phyloP scores from a whole-genome alignment of 768 basidiomycete species.

The Boletus speciosus region DNA sequence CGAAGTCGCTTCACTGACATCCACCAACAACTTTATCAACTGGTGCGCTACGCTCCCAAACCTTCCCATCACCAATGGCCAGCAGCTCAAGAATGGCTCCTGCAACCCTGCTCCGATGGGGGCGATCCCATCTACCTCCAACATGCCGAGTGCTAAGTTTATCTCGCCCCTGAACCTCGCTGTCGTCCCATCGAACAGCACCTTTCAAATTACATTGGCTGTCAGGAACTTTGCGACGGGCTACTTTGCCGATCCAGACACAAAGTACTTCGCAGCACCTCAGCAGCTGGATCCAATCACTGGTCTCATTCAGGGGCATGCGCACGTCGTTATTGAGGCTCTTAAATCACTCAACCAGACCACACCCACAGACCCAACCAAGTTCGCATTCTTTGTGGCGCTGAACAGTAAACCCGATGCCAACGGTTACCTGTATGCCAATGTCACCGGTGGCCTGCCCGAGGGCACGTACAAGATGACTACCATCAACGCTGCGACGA shows the following conservation, averaged over 20 bases:
- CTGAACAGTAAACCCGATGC: slow-evolving; percentile 43
- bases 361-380: slow-evolving; percentile 43
- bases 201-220: slow-evolving; percentile 53
- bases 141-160: slow-evolving; percentile 58
- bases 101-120: slow-evolving; percentile 67
- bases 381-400: slow-evolving; percentile 59
- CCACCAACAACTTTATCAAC: slow-evolving; percentile 75
- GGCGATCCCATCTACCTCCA: slow-evolving; percentile 44
- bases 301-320: slow-evolving; percentile 58
- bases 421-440: slow-evolving; percentile 43
- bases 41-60: slow-evolving; percentile 48
- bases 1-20: slow-evolving; percentile 55
- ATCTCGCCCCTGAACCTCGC: slow-evolving; percentile 42
- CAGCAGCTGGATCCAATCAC: slow-evolving; percentile 41
- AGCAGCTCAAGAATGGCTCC: slow-evolving; percentile 48
- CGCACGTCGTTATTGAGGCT: slow-evolving; percentile 58
- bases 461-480: slow-evolving; percentile 49
- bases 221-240: slow-evolving; percentile 48
- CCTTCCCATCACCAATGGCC: slow-evolving; percentile 59
- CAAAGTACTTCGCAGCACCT: slow-evolving; percentile 56
- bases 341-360: slow-evolving; percentile 48
- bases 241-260: slow-evolving; percentile 52
- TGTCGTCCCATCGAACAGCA: slow-evolving; percentile 39
- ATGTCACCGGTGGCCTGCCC: slow-evolving; percentile 51
- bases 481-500: slow-evolving; percentile 43